phyloP scores from a whole-genome alignment of 305 asterid species.

The Solanum hybrid region DNA sequence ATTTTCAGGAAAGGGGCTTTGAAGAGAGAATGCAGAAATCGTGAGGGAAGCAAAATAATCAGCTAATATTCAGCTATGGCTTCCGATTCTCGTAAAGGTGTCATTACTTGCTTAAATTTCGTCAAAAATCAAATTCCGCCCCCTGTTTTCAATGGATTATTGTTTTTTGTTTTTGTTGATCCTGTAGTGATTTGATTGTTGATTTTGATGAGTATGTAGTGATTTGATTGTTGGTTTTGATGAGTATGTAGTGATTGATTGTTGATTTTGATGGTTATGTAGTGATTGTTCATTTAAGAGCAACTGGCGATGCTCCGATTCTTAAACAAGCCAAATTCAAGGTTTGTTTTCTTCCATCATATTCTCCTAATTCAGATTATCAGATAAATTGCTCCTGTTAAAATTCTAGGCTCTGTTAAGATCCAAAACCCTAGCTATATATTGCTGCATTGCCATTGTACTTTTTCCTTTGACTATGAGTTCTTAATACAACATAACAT shows the following conservation, averaged over 20 bases:
- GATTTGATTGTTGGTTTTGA: background rate
- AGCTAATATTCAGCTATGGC: background rate
- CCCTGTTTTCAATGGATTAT: background rate
- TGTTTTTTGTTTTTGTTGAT: background rate
- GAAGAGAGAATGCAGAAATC: background rate
- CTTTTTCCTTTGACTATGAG: background rate
- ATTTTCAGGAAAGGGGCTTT: background rate
- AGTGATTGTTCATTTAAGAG: slow-evolving; percentile 89
- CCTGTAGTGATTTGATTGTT: background rate
- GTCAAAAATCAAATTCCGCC: background rate
- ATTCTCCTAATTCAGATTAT: background rate
- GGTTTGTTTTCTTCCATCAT: slow-evolving; percentile 23
- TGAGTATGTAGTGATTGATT: background rate
- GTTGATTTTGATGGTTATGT: slow-evolving; percentile 7
- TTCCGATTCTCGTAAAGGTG: slow-evolving; percentile 5
- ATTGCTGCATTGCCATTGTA: background rate
- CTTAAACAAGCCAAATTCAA: slow-evolving; percentile 89
- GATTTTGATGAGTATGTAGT: background rate
- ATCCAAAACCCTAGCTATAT: background rate
- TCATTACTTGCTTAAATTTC: background rate
- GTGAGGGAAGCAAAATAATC: background rate
- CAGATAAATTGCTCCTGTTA: too few species aligned
- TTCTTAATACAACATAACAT: background rate
- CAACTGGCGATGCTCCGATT: slow-evolving; percentile 90
- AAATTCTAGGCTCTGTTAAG: too few species aligned